Evolutionary conservation across 2,329 filamentous ascomycete species (phyloP), one percentile per base, ranked within the genome.

Genomic region (Neurospora sp.): DNA sequence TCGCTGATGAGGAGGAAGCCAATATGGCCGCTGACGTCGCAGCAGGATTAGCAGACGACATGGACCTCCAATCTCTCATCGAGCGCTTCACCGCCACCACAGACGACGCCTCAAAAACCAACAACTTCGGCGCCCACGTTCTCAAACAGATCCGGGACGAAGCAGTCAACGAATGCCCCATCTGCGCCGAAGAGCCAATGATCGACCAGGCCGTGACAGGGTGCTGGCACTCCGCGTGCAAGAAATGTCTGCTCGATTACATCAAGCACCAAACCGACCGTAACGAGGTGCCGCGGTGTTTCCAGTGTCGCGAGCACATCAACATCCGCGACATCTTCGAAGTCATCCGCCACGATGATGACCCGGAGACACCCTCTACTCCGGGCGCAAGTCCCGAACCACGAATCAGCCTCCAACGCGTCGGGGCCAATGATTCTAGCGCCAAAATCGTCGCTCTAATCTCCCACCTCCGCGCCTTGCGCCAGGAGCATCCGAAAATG

Each of bases 221-320:
- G 0, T 99, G 96, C 80, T 99, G 96, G 93, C 96, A 99, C 79
- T 97, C 92, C 40, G 94, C 96, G 0, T 99, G 96, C 82, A 97
- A 96, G 80, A 91, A 92, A 72, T 99, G 96, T 76, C 82, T 98
- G n/a, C 82, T 96, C 1, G 89, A 93, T 74, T 97, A 93, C 75
- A 96, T 99, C 76, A 89, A 91, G 72, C 93, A 97, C 76, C 91
- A 97, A 78, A 90, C 86, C 4, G 89, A 92, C 74, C 92, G 91
- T 70, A 89, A 89, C 62, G 87, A 92, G 67, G 79, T 91, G 0
- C 91, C 96, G 1, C 88, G 90, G 10, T 99, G 96, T 80, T 97
- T 97, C 82, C 95, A 91, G 74, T 99, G 96, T 78, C 91, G 96
- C 39, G 91, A 93, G 74, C 85, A 88, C 12, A 89, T 99, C 76